phyloP scores from a whole-genome alignment of 441 rosid genomes.

The Pelargonium myrrhifolium region DNA sequence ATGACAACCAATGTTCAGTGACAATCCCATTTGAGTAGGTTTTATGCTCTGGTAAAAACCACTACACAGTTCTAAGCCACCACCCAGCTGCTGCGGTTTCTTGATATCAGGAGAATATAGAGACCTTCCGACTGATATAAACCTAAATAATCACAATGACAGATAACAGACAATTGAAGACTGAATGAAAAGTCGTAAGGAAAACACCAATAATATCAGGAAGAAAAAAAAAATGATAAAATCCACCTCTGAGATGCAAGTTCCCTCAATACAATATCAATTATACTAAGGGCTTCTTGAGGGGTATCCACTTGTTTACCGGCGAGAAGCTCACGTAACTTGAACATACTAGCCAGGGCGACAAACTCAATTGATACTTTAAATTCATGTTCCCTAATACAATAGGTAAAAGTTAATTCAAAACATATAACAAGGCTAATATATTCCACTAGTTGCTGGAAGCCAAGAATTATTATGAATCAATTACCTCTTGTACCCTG shows the following conservation, averaged over 20 bases:
- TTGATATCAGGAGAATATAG: constrained; percentile 34
- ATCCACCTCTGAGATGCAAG: constrained; percentile 31
- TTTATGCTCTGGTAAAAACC: constrained; percentile 52
- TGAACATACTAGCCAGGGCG: constrained; percentile 32
- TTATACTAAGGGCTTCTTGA: constrained; percentile 34
- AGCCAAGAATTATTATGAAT: neutral
- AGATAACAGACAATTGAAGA: neutral
- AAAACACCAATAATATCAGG: neutral
- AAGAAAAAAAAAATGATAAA: neutral
- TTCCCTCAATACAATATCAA: constrained; percentile 40
- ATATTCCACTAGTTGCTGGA: neutral
- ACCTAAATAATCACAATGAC: constrained; percentile 18
- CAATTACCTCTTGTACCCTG: constrained; percentile 25
- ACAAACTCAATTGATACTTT: constrained; percentile 36
- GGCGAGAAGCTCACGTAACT: constrained; percentile 30
- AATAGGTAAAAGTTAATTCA: constrained; percentile 1
- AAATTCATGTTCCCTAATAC: constrained; percentile 29
- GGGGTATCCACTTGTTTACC: constrained; percentile 42
- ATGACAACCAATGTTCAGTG: constrained; percentile 39
- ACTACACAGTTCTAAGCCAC: constrained; percentile 43
- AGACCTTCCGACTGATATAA: constrained; percentile 35
- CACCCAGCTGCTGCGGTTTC: constrained; percentile 32
- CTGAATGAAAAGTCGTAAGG: neutral
- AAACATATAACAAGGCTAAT: too few relatives aligned
- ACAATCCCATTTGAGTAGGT: constrained; percentile 49